Conservation (phyloP, 352 stramenopile genomes). For the Phytophthora hybrid region DNA sequence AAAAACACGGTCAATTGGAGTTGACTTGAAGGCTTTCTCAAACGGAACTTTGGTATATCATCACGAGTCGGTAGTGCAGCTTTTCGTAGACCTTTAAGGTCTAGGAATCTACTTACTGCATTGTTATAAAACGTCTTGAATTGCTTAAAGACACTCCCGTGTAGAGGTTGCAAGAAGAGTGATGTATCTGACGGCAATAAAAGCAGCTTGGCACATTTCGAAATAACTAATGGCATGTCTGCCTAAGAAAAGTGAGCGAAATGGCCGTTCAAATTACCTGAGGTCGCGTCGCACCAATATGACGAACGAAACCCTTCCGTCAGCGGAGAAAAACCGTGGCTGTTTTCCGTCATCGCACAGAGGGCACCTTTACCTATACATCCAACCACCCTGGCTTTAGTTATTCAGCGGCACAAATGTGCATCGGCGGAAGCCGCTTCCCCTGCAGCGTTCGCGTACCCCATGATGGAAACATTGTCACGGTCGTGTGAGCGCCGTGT, state of each 20-base stretch:
- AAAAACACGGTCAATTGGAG: not conserved
- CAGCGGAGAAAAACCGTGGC: not conserved
- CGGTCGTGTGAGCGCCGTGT: not conserved
- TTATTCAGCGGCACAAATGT: not conserved
- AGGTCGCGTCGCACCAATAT: not conserved
- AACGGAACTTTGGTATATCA: not conserved
- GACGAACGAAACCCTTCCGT: not conserved
- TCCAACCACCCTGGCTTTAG: not conserved
- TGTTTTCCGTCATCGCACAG: not conserved
- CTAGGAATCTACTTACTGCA: not conserved
- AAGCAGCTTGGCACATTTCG: not conserved
- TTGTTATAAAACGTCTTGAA: not conserved
- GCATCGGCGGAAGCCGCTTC: not conserved
- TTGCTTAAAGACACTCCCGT: not conserved
- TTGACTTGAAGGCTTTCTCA: not conserved
- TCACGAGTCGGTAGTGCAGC: not conserved
- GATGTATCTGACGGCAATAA: not conserved
- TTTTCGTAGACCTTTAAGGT: not conserved
- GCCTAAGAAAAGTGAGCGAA: not conserved
- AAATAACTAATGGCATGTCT: not conserved
- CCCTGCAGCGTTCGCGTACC: not conserved
- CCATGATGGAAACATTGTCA: not conserved
- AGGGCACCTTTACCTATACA: not conserved
- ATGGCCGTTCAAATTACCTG: not conserved
- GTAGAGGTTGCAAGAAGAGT: not conserved